These are phyloP conservation scores for Didymella exigua DNA, from an alignment of 2,329 filamentous ascomycete genomes.

Conservation along the genomic window DNA sequence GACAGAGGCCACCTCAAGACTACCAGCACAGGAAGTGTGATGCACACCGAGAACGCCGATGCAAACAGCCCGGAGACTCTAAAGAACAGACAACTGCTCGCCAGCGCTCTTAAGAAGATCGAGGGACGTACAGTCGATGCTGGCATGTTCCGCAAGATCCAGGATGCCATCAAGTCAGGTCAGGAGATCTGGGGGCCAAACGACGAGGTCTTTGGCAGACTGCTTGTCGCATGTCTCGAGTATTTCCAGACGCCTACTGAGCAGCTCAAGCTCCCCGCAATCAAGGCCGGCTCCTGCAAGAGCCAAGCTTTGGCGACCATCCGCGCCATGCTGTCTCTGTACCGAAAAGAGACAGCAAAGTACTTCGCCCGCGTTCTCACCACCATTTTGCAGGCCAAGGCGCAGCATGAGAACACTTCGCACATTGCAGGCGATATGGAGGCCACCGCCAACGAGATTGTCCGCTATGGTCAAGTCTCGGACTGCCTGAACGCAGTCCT, in stretches of 20 bases:
- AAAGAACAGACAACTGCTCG: constrained; percentile 64
- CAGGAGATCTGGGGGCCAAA: constrained; percentile 67
- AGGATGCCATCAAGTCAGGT: constrained; percentile 73
- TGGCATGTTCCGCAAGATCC: constrained; percentile 79
- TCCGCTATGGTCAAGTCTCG: constrained; percentile 66
- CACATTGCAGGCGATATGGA: constrained; percentile 78
- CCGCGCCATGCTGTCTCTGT: constrained; percentile 71
- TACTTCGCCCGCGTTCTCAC: constrained; percentile 72
- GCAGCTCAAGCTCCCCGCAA: constrained; percentile 56
- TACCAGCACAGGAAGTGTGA: constrained; percentile 44
- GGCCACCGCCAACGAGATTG: constrained; percentile 73
- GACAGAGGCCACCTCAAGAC: constrained; percentile 46
- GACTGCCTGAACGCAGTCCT: constrained; percentile 54
- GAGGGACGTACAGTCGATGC: constrained; percentile 75
- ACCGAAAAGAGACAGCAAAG: constrained; percentile 68
- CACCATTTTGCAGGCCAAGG: constrained; percentile 68
- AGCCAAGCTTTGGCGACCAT: constrained; percentile 76
- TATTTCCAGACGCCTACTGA: constrained; percentile 68
- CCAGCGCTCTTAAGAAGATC: constrained; percentile 76
- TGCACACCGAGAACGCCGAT: constrained; percentile 40
- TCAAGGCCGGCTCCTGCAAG: constrained; percentile 74
- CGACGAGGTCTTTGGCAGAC: constrained; percentile 71
- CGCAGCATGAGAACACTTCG: constrained; percentile 69
- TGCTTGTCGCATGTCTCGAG: constrained; percentile 71
- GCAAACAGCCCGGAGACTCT: constrained; percentile 48